phyloP scores from a whole-genome alignment of 2,329 filamentous ascomycete genomes.

The Pochonia chlamydosporia region DNA sequence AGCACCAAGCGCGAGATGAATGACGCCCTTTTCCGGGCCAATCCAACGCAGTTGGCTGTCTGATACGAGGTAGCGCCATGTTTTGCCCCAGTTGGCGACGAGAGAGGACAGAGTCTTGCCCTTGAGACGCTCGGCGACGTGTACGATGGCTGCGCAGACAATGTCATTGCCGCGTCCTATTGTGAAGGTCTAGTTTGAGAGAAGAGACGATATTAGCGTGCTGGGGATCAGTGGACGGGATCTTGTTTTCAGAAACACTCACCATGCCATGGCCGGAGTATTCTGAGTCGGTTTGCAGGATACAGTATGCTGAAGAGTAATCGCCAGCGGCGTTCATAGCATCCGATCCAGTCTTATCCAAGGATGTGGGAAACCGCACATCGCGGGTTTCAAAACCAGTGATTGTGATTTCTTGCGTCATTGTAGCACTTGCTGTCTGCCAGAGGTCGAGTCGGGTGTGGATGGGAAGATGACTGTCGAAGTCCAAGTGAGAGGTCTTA shows the following conservation, averaged over 20 bases:
- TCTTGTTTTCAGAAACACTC: constrained; percentile 8
- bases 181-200: constrained; percentile 57
- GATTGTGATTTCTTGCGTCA: constrained; percentile 54
- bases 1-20: constrained; percentile 83
- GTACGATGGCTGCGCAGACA: constrained; percentile 76
- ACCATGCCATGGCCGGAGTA: constrained; percentile 76
- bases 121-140: constrained; percentile 70
- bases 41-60: constrained; percentile 92
- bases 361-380: constrained; percentile 81
- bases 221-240: not conserved
- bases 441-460: not conserved
- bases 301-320: constrained; percentile 93
- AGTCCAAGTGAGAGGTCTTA: not conserved
- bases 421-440: not conserved
- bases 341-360: constrained; percentile 94
- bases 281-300: constrained; percentile 72
- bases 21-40: constrained; percentile 88
- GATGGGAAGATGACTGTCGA: not conserved
- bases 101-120: constrained; percentile 72
- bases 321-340: constrained; percentile 94
- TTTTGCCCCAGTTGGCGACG: constrained; percentile 75
- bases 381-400: constrained; percentile 67
- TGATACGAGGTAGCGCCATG: constrained; percentile 86
- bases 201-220: not conserved
- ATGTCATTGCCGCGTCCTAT: constrained; percentile 90